phyloP scores from a whole-genome alignment of 306 rosid genomes.

The Gillenia trifoliata region DNA sequence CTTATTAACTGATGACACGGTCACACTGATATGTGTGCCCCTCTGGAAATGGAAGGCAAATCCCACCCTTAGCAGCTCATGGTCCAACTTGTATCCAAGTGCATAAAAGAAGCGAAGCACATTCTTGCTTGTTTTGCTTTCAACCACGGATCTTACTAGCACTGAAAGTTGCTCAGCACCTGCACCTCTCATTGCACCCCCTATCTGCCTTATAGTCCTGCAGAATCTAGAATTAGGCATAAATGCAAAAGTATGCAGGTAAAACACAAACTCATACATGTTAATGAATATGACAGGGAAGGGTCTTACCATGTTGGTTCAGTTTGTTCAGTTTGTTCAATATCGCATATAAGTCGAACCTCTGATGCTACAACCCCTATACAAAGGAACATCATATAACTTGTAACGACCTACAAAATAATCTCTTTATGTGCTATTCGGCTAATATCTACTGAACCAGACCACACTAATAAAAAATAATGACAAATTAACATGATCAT shows the following conservation, averaged over 20 bases:
- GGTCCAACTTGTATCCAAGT: slow-evolving; percentile 90
- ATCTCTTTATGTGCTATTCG: background rate
- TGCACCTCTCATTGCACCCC: slow-evolving; percentile 96
- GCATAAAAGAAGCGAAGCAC: slow-evolving; percentile 75
- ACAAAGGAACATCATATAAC: slow-evolving; percentile 13
- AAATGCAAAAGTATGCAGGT: background rate
- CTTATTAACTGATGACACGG: slow-evolving; percentile 77
- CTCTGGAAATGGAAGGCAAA: slow-evolving; percentile 70
- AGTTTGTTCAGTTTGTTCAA: slow-evolving; percentile 73
- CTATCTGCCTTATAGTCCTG: slow-evolving; percentile 82
- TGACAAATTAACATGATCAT: background rate
- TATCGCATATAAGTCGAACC: slow-evolving; percentile 77
- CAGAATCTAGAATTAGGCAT: slow-evolving; percentile 5
- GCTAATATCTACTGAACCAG: background rate
- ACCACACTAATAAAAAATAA: background rate
- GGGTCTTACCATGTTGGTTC: slow-evolving; percentile 72
- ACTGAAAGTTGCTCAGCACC: slow-evolving; percentile 95
- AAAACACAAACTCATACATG: background rate
- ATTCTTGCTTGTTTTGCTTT: slow-evolving; percentile 86
- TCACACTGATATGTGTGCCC: slow-evolving; percentile 70
- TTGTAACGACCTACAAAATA: background rate
- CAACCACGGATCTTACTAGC: slow-evolving; percentile 79
- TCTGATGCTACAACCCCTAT: slow-evolving; percentile 72
- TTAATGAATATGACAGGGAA: background rate
- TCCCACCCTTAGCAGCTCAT: slow-evolving; percentile 79